Evolutionary conservation across 768 basidiomycete genomes (phyloP), one percentile per base, ranked within the genome.

Genomic region (Lenzites betulinus): DNA sequence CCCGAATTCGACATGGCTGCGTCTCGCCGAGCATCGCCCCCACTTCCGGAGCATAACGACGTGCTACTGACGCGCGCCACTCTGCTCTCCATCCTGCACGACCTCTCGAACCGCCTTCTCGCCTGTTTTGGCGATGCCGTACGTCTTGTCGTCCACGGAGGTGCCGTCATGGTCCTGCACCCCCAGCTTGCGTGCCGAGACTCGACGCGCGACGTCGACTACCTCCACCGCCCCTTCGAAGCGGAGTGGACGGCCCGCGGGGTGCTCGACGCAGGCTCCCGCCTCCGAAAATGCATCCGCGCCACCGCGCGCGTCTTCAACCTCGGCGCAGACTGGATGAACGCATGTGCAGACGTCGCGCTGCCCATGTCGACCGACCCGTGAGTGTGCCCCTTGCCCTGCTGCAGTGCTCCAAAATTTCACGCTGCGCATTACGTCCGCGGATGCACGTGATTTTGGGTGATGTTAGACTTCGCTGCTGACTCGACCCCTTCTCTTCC

Each of bases 291-390:
- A 13, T 89, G 88, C 67, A 86, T 89, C 48, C 63, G 73, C 11
- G 75, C 76, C 33, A 89, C 87, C 2, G 87, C 88, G 49, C 64
- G 18, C 69, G 71, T 7, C 79, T 85, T 65, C 68, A 66, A 68
- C 3, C 77, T 81, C 50, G 88, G 89, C 23, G 74, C 75, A 55
- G 88, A 90, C 69, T 90, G 89, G 89, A 88, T 90, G 88, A 90
- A 90, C 57, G 81, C 84, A 4, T 85, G 88, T 63, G 85, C 89
- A 0, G 89, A 90, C 63, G 78, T 88, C 15, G 86, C 88, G 2
- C 76, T 90, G 49, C 88, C 89, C 16, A 81, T 86, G 80, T 82
- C 83, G 20, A 70, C 48, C 38, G 48, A 58, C 41, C 56, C 56
- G 56, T 58, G 74, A 60, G 83, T 86, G 85, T 88, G 67, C 86